phyloP scores from a whole-genome alignment of 305 asterid genomes.

The Solanum aculeatissimum region DNA sequence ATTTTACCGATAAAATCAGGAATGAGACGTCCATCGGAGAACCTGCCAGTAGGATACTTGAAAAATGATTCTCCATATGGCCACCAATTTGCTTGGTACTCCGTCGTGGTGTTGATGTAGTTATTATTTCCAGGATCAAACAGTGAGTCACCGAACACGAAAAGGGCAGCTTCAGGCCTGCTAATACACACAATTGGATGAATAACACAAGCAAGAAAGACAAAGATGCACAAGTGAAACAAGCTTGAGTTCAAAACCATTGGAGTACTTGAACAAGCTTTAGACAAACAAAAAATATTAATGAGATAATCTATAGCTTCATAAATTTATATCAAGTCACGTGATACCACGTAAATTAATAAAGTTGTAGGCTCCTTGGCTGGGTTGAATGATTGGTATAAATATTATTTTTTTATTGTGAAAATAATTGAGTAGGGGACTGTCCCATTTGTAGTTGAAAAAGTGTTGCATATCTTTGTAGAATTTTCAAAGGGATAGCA shows the following conservation, averaged over 20 bases:
- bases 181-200: background rate
- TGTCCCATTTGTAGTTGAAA: background rate
- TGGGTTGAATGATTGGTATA: background rate
- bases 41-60: conserved; percentile 8
- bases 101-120: background rate
- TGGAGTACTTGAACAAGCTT: background rate
- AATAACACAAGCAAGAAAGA: background rate
- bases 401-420: background rate
- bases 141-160: conserved; percentile 1
- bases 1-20: conserved; percentile 3
- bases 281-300: background rate
- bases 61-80: conserved; percentile 1
- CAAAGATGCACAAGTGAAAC: background rate
- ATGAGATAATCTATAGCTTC: too few species aligned
- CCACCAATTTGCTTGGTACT: conserved; percentile 4
- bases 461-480: background rate
- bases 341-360: background rate
- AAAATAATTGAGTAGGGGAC: background rate
- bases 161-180: background rate
- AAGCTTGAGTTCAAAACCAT: background rate
- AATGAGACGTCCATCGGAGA: background rate
- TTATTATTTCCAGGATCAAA: conserved; percentile 7
- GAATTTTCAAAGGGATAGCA: background rate
- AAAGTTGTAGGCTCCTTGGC: background rate
- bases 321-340: background rate